Conservation (phyloP, 495 filamentous ascomycete genomes). For the Penicillium soppii region DNA sequence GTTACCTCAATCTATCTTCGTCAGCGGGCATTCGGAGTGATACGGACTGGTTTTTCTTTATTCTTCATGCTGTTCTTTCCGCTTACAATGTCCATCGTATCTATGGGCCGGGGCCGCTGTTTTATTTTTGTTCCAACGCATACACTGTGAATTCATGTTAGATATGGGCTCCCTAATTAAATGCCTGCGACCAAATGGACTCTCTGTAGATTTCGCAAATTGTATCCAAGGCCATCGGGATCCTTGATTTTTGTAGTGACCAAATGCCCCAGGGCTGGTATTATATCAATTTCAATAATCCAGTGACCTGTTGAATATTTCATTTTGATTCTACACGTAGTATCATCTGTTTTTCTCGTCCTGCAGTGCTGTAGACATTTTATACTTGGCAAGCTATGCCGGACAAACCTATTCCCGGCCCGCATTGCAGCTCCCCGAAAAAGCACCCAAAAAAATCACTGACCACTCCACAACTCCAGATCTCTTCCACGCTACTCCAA, state of each 20-base stretch:
- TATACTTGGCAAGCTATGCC: slow-evolving; percentile 2
- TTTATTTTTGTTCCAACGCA: slow-evolving; percentile 28
- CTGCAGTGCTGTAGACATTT: too few species aligned
- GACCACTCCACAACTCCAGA: slow-evolving; percentile 1
- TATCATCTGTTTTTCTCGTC: too few species aligned
- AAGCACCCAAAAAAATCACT: slow-evolving; percentile 3
- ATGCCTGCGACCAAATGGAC: slow-evolving; percentile 6
- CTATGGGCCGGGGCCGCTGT: slow-evolving; percentile 22
- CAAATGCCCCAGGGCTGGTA: too few species aligned
- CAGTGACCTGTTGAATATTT: too few species aligned
- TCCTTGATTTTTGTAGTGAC: not conserved
- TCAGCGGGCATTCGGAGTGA: slow-evolving; percentile 44
- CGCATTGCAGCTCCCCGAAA: slow-evolving; percentile 15
- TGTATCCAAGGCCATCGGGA: not conserved
- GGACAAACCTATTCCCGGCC: slow-evolving; percentile 20
- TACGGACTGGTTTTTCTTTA: slow-evolving; percentile 19
- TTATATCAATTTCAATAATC: too few species aligned
- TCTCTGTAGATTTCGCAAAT: not conserved
- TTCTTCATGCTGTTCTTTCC: slow-evolving; percentile 7
- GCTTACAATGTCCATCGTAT: slow-evolving; percentile 19
- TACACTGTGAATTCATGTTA: slow-evolving; percentile 35
- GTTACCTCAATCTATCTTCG: slow-evolving; percentile 21
- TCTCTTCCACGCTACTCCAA: not conserved
- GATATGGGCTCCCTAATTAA: slow-evolving; percentile 34
- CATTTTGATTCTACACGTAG: too few species aligned